Base-by-base conservation (phyloP, 208 protist genomes). In the Crithidia bombi region DNA sequence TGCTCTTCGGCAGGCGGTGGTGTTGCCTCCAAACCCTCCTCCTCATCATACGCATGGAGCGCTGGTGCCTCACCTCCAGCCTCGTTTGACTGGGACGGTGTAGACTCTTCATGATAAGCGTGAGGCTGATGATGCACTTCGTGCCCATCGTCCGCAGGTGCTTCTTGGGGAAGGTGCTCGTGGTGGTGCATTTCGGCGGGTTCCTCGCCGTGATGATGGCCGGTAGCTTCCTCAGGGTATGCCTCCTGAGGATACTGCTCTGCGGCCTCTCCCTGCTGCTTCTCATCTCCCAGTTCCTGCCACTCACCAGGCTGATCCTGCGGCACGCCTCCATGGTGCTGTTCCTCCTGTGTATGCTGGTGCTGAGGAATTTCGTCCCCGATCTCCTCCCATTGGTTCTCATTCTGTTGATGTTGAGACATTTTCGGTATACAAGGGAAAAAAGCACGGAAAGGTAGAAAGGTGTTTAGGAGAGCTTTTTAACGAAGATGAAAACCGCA, bases 201-300 rank as follows among this genome's bases (percentile, higher is more conserved):
- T 7, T 56, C 51, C 51, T 56, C 51, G 6, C 11, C 30, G 33
- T 44, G 33, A 14, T 44, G 54, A 35, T 44, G 3, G 25, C 35
- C 19, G 54, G 7, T 28, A 28, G 54, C 54, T 59, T 59, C 54
- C 35, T 59, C 54, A 59, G 54, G 54, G 35, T 59, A 59, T 28
- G 3, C 54, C 30, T 59, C 54, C 35, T 39, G 35, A 28, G 35
- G 54, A 59, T 11, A 33, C 10, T 32, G 26, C 33, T n/a, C 35
- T 25, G 30, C 30, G 54, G 30, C 35, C 35, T 25, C 54, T 35
- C 3, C 54, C 54, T 39, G 54, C 35, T 39, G 33, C 7, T 30
- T 5, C 15, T 59, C 54, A 6, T 59, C 54, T 3, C 28, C 54
- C 17, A 62, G n/a, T 41, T 62, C 52, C 55, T 61, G 65, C 50